Conservation (phyloP, 2,329 filamentous ascomycete genomes). For the Trichoderma citrinoviride region DNA sequence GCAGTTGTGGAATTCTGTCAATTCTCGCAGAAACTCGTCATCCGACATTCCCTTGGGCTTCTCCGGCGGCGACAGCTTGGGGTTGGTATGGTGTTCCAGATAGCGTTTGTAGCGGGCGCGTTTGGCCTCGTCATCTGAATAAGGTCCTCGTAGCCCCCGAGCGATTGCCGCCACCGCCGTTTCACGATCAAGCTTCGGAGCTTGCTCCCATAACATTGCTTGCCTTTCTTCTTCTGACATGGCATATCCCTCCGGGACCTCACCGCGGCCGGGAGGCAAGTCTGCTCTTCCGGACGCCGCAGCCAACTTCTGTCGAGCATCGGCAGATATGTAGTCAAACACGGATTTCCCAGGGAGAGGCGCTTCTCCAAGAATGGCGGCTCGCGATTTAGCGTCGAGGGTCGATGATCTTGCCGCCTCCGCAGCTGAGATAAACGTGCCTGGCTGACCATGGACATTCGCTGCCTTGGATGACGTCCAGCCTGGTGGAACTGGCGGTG, state of each 20-base stretch:
- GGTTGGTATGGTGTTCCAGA: constrained; percentile 67
- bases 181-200: constrained; percentile 64
- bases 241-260: constrained; percentile 65
- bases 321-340: constrained; percentile 84
- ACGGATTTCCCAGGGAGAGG: constrained; percentile 84
- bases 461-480: constrained; percentile 65
- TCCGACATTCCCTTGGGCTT: constrained; percentile 46
- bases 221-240: constrained; percentile 62
- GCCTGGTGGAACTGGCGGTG: constrained; percentile 65
- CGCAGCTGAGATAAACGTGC: constrained; percentile 61
- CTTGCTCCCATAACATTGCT: constrained; percentile 55
- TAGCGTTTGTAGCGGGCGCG: constrained; percentile 77
- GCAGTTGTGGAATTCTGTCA: constrained; percentile 68
- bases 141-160: constrained; percentile 67
- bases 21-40: constrained; percentile 77
- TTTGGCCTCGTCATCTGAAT: constrained; percentile 78
- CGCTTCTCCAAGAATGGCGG: constrained; percentile 75
- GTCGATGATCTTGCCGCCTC: constrained; percentile 76
- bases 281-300: constrained; percentile 71
- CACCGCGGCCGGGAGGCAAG: constrained; percentile 73
- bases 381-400: constrained; percentile 73
- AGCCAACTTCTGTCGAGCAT: constrained; percentile 73
- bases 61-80: constrained; percentile 48
- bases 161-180: constrained; percentile 67
- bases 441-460: constrained; percentile 9